Evolutionary conservation across 371 early-diverging fungal genomes (phyloP), one percentile per base, ranked within the genome.

Genomic region (Batkoa obscura): DNA sequence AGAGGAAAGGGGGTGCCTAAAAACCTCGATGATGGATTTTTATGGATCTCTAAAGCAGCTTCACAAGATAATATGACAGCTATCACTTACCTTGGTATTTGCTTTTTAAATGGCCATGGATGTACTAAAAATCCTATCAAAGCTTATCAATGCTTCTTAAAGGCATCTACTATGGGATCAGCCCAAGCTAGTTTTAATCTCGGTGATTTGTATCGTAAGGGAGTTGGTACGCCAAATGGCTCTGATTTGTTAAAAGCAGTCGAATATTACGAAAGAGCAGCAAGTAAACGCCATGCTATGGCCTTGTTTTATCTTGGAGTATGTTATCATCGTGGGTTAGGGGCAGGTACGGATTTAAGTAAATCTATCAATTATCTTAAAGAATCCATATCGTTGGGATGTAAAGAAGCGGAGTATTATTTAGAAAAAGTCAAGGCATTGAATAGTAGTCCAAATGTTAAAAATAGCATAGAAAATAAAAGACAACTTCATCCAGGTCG

Each of bases 21-120:
- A 56, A 55, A 72, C 55, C 54, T 62, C 8, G 51, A 42, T 17
- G 58, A 56, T 30, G 80, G 82, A 2, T 55, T 69, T 32, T 15
- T 55, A 57, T 72, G 61, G 65, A 70, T 60, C 54, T 48, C 23
- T 15, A 64, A 62, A 43, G 64, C 80, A 10, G 78, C 79, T 1
- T 68, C 59, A 3, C 67, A 68, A 38, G 72, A 71, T 50, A 46
- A 59, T 41, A 49, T 58, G 4, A 39, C 60, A 37, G 60, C 63
- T 55, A 63, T 51, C 53, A 50, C 38, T 37, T 63, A 78, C 30
- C 64, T 86, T 17, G 89, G 84, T 2, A 81, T 76, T 56, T 89
- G 89, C 62, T 86, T 78, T 54, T 79, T 79, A 5, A 83, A 87
- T 55, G 90, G 90, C 12, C 73, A 78, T 52, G 88, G 84, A 38